Evolutionary conservation across 2,329 filamentous ascomycete species (phyloP).

Genomic region (Pseudocercospora pini-densiflorae): DNA sequence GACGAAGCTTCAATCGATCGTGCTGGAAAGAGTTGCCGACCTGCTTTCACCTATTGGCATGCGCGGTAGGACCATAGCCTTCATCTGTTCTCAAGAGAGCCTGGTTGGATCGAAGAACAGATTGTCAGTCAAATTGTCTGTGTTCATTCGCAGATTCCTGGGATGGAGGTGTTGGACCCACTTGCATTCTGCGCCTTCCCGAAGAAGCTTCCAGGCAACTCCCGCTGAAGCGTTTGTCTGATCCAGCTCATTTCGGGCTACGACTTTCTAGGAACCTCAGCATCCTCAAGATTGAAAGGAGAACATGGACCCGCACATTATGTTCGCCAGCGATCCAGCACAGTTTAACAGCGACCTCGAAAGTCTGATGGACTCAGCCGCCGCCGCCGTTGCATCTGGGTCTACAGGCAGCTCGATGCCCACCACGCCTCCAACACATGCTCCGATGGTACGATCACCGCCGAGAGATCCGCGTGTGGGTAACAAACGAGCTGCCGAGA

Average conservation of each 20-base stretch:
- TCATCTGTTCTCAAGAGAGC: background rate
- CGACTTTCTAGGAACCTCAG: background rate
- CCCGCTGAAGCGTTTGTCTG: background rate
- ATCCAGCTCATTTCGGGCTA: background rate
- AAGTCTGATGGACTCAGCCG: conserved; percentile 20
- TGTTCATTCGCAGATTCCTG: background rate
- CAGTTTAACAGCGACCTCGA: conserved; percentile 23
- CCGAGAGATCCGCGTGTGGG: conserved; percentile 15
- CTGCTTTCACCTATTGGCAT: background rate
- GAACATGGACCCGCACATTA: conserved; percentile 20
- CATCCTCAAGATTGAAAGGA: background rate
- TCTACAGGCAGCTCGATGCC: background rate
- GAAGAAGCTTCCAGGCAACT: conserved; percentile 8
- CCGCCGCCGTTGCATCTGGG: conserved; percentile 13
- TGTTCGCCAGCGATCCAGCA: conserved; percentile 15
- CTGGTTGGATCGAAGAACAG: background rate
- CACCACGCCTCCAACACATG: background rate
- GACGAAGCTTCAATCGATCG: background rate
- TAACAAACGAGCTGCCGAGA: conserved; percentile 9
- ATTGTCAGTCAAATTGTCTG: background rate
- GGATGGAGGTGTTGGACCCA: conserved; percentile 3
- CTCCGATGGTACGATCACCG: conserved; percentile 4
- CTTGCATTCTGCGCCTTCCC: conserved; percentile 11
- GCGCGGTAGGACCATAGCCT: background rate
- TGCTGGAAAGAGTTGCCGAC: background rate